These are phyloP conservation scores for Cymbopogon citratus DNA, from an alignment of 176 grass and related monocot species.

Conservation along the genomic window DNA sequence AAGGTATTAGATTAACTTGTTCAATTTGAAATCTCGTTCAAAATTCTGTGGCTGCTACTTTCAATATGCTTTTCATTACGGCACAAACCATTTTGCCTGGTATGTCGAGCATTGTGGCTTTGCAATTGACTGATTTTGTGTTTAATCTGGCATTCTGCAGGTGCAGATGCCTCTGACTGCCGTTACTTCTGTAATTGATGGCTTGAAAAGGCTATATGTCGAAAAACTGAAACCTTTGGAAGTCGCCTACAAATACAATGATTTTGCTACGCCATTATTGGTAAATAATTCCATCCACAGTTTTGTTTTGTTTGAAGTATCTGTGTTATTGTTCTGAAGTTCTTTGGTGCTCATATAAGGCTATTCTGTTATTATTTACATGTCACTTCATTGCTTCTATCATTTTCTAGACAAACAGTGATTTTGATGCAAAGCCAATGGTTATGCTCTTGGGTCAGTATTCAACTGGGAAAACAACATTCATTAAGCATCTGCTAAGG, in stretches of 20 bases:
- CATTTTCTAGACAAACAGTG: conserved; percentile 68
- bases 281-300: conserved; percentile 27
- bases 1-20: conserved; percentile 46
- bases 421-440: conserved; percentile 93
- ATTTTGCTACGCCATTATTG: conserved; percentile 78
- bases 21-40: neutral
- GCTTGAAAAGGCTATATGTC: conserved; percentile 67
- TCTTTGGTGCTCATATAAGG: neutral
- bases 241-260: conserved; percentile 66
- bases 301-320: neutral
- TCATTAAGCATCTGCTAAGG: conserved; percentile 84
- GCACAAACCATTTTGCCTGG: neutral
- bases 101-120: conserved; percentile 6
- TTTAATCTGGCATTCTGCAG: conserved; percentile 19
- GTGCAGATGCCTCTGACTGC: conserved; percentile 57
- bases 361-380: neutral
- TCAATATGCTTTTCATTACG: neutral
- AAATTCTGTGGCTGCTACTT: neutral
- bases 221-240: conserved; percentile 94
- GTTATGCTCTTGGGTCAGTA: conserved; percentile 96
- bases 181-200: conserved; percentile 81
- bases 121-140: neutral
- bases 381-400: neutral
- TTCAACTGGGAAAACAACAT: conserved; percentile 95
- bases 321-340: neutral